Conservation (phyloP, 805 yeast species). For the Starmerella cellae region DNA sequence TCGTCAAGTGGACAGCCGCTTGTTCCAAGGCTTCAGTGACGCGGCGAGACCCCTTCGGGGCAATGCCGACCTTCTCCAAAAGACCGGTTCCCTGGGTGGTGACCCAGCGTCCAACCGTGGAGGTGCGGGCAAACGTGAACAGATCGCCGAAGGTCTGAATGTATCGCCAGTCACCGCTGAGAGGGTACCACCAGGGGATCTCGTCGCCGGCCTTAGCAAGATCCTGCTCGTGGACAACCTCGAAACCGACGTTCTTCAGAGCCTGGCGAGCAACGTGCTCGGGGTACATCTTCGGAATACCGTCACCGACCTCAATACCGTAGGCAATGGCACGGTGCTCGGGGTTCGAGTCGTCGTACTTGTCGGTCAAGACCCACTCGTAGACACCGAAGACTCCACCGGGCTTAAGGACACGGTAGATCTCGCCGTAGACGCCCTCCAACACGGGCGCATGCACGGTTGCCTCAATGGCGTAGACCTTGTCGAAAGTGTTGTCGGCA, state of each 20-base stretch:
- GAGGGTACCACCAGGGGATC: constrained; percentile 96
- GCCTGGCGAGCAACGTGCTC: constrained; percentile 80
- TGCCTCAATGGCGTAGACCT: constrained; percentile 96
- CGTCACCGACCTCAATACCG: constrained; percentile 97
- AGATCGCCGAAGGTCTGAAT: constrained; percentile 67
- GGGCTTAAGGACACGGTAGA: constrained; percentile 89
- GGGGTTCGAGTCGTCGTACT: constrained; percentile 70
- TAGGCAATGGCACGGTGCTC: constrained; percentile 90
- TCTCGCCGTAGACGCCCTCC: constrained; percentile 91
- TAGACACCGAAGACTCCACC: constrained; percentile 97
- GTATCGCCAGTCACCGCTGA: constrained; percentile 86
- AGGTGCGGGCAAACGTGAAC: constrained; percentile 78
- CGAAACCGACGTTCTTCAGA: constrained; percentile 73
- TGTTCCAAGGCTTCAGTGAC: constrained; percentile 90
- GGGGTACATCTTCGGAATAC: constrained; percentile 93
- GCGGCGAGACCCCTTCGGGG: constrained; percentile 83
- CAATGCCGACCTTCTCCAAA: constrained; percentile 75
- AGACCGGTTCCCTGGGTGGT: constrained; percentile 69
- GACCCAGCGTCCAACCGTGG: constrained; percentile 68
- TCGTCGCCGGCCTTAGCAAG: constrained; percentile 71
- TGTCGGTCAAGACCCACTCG: constrained; percentile 98
- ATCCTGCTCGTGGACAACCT: constrained; percentile 60
- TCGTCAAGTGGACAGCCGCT: constrained; percentile 89
- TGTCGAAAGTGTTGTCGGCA: constrained; percentile 78
- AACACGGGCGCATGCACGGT: constrained; percentile 95